These are phyloP conservation scores for Suillus spraguei DNA, from an alignment of 768 basidiomycete species.

Conservation along the genomic window DNA sequence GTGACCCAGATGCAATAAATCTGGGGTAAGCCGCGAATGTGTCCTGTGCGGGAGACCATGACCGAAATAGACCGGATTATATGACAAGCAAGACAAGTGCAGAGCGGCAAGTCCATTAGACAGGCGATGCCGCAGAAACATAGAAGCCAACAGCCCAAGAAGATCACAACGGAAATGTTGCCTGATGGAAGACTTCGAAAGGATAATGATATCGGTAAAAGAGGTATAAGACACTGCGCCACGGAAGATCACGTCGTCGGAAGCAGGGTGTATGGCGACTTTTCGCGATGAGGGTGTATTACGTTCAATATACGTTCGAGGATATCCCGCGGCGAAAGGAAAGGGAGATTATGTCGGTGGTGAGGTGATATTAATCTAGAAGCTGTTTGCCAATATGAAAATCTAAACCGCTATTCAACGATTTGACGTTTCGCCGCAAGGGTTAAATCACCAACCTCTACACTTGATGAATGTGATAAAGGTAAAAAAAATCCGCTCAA, in stretches of 20 bases:
- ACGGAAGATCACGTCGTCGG: conserved; percentile 22
- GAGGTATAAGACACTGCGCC: conserved; percentile 29
- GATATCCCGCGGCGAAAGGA: conserved; percentile 25
- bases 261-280: conserved; percentile 11
- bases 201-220: conserved; percentile 44
- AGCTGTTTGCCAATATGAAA: conserved; percentile 39
- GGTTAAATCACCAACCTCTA: conserved; percentile 40
- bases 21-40: conserved; percentile 27
- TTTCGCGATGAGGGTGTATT: conserved; percentile 11
- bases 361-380: conserved; percentile 40
- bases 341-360: conserved; percentile 30
- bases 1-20: conserved; percentile 32
- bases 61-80: conserved; percentile 36
- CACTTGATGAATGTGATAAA: conserved; percentile 30
- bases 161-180: conserved; percentile 30
- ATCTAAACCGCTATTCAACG: conserved; percentile 33
- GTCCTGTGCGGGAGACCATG: conserved; percentile 43
- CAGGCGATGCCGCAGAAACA: conserved; percentile 25
- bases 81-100: conserved; percentile 20
- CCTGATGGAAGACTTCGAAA: conserved; percentile 39
- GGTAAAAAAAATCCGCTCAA: conserved; percentile 42
- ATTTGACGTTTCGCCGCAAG: background rate
- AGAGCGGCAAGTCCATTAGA: conserved; percentile 33
- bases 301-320: conserved; percentile 32
- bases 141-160: conserved; percentile 35